A percentile compares a stretch with the other conserved stretches of the same genome.
These are phyloP conservation scores for Aspergillus pseudonomiae DNA, from an alignment of 2,329 filamentous ascomycete genomes.

Conservation along the genomic window DNA sequence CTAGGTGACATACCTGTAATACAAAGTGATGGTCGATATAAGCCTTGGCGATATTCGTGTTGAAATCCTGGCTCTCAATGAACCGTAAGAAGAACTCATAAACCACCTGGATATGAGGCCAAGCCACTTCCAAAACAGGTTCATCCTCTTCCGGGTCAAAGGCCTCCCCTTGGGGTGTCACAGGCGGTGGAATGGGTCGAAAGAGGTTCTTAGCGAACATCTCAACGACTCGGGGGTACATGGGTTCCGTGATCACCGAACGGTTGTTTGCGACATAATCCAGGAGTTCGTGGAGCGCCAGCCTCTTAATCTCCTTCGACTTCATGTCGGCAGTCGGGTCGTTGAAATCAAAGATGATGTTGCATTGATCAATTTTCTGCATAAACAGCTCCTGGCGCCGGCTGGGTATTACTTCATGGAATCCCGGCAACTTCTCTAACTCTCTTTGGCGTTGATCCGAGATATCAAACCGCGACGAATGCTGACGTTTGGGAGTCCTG, in stretches of 20 bases:
- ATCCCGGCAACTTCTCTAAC: constrained; percentile 94
- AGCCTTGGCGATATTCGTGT: constrained; percentile 98
- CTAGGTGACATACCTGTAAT: constrained; percentile 60
- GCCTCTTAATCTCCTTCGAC: constrained; percentile 97
- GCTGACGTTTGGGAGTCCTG: constrained; percentile 91
- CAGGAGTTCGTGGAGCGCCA: constrained; percentile 91
- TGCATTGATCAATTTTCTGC: constrained; percentile 99
- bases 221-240: constrained; percentile 97
- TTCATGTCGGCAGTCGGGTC: constrained; percentile 99
- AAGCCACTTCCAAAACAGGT: constrained; percentile 94
- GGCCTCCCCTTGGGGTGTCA: constrained; percentile 96
- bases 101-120: constrained; percentile 98
- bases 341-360: constrained; percentile 99
- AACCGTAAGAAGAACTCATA: constrained; percentile 99
- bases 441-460: constrained; percentile 87
- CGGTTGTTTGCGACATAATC: constrained; percentile 99
- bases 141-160: constrained; percentile 99
- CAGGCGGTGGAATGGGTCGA: constrained; percentile 91
- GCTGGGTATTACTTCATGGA: constrained; percentile 95
- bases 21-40: constrained; percentile 99
- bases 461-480: constrained; percentile 96
- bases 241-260: constrained; percentile 96
- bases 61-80: constrained; percentile 99
- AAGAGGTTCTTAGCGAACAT: constrained; percentile 99
- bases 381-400: constrained; percentile 96